phyloP scores from a whole-genome alignment of 768 basidiomycete genomes.

The Agrocybe chaxingu region DNA sequence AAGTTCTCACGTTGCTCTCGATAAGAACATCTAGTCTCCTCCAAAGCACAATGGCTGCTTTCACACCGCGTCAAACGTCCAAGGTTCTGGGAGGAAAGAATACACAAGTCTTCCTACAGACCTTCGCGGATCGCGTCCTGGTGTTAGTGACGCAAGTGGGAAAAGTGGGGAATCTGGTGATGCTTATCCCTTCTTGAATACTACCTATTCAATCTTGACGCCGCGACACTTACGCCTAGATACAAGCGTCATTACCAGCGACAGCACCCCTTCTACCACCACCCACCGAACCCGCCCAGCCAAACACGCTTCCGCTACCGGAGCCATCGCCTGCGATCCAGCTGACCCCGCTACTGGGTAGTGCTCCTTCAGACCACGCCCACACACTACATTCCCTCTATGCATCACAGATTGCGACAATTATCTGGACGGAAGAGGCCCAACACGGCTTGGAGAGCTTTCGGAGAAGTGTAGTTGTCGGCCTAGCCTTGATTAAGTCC shows the following conservation, averaged over 20 bases:
- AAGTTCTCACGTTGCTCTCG: too few species aligned
- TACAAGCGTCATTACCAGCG: conserved; percentile 75
- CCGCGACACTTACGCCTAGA: conserved; percentile 39
- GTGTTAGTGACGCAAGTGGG: conserved; percentile 90
- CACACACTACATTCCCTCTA: conserved; percentile 78
- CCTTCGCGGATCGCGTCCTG: conserved; percentile 75
- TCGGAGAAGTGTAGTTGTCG: conserved; percentile 67
- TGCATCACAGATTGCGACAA: conserved; percentile 81
- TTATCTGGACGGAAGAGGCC: conserved; percentile 66
- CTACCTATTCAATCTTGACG: neutral
- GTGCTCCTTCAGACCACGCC: conserved; percentile 62
- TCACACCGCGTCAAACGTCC: conserved; percentile 49
- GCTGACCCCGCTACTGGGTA: conserved; percentile 76
- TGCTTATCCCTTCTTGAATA: conserved; percentile 10
- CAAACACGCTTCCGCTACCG: conserved; percentile 42
- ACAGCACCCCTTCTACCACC: conserved; percentile 50
- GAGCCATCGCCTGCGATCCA: conserved; percentile 69
- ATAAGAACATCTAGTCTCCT: too few species aligned
- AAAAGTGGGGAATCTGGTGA: conserved; percentile 85
- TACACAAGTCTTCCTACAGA: conserved; percentile 78
- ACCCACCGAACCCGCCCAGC: conserved; percentile 29
- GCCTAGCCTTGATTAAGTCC: conserved; percentile 58
- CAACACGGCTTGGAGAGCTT: conserved; percentile 35
- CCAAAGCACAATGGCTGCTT: conserved; percentile 19
- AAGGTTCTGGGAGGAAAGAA: conserved; percentile 49